phyloP scores from a whole-genome alignment of 495 filamentous ascomycete genomes.

The Penicillium ucsense region DNA sequence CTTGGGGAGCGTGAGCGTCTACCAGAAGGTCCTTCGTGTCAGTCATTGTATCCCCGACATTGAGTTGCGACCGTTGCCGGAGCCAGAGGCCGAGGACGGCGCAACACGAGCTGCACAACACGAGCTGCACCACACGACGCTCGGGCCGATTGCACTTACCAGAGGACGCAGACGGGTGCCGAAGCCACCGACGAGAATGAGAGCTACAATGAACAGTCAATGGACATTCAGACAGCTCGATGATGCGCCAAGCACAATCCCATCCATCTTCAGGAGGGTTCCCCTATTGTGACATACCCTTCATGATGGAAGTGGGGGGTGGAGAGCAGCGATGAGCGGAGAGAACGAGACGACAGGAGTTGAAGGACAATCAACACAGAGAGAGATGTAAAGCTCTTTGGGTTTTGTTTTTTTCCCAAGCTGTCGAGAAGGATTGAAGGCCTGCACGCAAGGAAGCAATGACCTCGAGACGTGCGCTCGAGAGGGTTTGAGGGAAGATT shows the following conservation, averaged over 20 bases:
- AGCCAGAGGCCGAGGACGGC: not conserved
- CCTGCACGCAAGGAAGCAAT: slow-evolving; percentile 4
- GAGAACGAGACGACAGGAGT: not conserved
- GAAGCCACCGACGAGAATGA: slow-evolving; percentile 99
- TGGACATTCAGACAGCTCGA: not conserved
- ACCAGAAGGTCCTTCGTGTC: not conserved
- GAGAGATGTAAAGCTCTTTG: not conserved
- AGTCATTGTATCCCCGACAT: not conserved
- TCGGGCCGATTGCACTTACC: slow-evolving; percentile 46
- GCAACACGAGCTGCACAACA: too few species aligned
- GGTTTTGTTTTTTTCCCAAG: too few species aligned
- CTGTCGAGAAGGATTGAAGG: slow-evolving; percentile 2
- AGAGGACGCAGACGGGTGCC: slow-evolving; percentile 95
- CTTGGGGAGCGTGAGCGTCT: slow-evolving; percentile 97
- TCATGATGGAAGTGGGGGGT: slow-evolving; percentile 35
- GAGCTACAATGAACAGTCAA: slow-evolving; percentile 47
- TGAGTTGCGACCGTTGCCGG: slow-evolving; percentile 1
- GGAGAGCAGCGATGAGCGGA: not conserved
- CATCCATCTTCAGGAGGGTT: not conserved
- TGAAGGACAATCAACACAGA: slow-evolving; percentile 5
- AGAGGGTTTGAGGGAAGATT: slow-evolving; percentile 7
- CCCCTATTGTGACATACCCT: slow-evolving; percentile 31
- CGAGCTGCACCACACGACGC: too few species aligned
- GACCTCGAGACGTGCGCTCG: slow-evolving; percentile 5
- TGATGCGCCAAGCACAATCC: not conserved